Percentiles rank a stretch among this genome's conserved stretches.
Evolutionary conservation across 1,284 basidiomycete genomes (phyloP).

Genomic region (Cystobasidiaceae sp.): DNA sequence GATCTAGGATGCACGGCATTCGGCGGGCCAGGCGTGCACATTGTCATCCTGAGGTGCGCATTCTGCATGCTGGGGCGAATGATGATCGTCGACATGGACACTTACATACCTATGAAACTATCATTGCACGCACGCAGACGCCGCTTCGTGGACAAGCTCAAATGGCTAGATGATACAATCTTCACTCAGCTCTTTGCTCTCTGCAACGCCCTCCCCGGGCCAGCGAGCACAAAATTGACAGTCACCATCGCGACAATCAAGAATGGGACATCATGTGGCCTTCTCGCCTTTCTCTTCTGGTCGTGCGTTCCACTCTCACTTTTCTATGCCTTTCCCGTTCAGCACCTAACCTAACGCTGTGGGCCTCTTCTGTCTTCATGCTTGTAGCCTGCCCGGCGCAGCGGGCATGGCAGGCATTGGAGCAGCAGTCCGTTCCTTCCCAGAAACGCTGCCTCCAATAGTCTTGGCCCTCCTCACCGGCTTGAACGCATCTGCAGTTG

Average conservation of each 20-base stretch:
- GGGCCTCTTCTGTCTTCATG: too few species aligned
- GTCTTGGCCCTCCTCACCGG: conserved; percentile 57
- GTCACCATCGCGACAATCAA: conserved; percentile 48
- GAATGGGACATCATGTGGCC: conserved; percentile 46
- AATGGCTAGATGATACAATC: conserved; percentile 38
- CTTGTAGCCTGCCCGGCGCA: conserved; percentile 51
- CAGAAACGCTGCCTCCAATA: conserved; percentile 51
- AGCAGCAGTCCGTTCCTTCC: conserved; percentile 53
- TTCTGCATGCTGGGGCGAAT: not conserved
- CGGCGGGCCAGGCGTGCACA: conserved; percentile 35
- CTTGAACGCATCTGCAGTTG: conserved; percentile 57
- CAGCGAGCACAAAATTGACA: conserved; percentile 49
- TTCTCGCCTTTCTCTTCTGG: conserved; percentile 48
- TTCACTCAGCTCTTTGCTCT: conserved; percentile 50
- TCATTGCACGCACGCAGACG: conserved; percentile 38
- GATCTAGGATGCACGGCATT: conserved; percentile 40
- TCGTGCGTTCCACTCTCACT: conserved; percentile 36
- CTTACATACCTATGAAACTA: too few species aligned
- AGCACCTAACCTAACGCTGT: too few species aligned
- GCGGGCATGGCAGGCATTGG: conserved; percentile 55
- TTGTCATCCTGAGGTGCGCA: conserved; percentile 25
- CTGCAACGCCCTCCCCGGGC: conserved; percentile 51
- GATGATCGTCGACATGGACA: not conserved
- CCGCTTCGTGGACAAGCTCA: conserved; percentile 40
- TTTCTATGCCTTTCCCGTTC: too few species aligned